Evolutionary conservation across 1,284 basidiomycete species (phyloP).

Genomic region (Leccinum pallidistipes): DNA sequence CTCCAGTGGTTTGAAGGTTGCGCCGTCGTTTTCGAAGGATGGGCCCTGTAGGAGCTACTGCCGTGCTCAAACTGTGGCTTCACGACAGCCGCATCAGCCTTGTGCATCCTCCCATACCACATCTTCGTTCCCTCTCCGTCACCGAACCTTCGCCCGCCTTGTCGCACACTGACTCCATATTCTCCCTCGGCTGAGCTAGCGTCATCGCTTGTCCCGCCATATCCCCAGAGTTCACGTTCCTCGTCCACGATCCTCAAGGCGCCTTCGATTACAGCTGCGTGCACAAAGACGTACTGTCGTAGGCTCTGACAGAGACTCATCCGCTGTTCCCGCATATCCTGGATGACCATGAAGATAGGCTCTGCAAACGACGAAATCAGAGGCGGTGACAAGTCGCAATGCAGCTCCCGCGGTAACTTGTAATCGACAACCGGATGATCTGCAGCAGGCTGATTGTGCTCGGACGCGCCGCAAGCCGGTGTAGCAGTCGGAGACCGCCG

Average conservation of each 20-base stretch:
- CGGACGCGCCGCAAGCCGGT: slow-evolving; percentile 1
- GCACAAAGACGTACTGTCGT: slow-evolving; percentile 88
- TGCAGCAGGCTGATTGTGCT: slow-evolving; percentile 12
- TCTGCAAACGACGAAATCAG: slow-evolving; percentile 63
- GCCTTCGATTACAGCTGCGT: slow-evolving; percentile 82
- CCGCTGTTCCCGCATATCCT: slow-evolving; percentile 88
- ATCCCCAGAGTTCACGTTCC: slow-evolving; percentile 47
- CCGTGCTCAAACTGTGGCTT: slow-evolving; percentile 3
- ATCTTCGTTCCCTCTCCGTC: slow-evolving; percentile 9
- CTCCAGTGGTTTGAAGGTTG: slow-evolving; percentile 8
- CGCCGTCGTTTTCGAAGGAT: slow-evolving; percentile 7
- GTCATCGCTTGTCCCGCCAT: slow-evolving; percentile 27
- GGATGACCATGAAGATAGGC: slow-evolving; percentile 75
- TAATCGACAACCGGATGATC: slow-evolving; percentile 45
- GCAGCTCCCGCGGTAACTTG: slow-evolving; percentile 57
- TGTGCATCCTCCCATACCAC: slow-evolving; percentile 6
- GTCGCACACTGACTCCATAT: neutral
- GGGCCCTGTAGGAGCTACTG: slow-evolving; percentile 1
- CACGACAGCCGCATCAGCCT: neutral
- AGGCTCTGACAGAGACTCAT: slow-evolving; percentile 92
- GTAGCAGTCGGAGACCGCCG: slow-evolving; percentile 1
- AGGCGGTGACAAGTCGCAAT: slow-evolving; percentile 53
- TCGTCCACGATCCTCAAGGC: slow-evolving; percentile 78
- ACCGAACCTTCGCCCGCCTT: slow-evolving; percentile 1
- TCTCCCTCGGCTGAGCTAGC: slow-evolving; percentile 23